Base-by-base conservation (phyloP, 176 grass and related monocot genomes). In the Puccinellia tenuiflora region DNA sequence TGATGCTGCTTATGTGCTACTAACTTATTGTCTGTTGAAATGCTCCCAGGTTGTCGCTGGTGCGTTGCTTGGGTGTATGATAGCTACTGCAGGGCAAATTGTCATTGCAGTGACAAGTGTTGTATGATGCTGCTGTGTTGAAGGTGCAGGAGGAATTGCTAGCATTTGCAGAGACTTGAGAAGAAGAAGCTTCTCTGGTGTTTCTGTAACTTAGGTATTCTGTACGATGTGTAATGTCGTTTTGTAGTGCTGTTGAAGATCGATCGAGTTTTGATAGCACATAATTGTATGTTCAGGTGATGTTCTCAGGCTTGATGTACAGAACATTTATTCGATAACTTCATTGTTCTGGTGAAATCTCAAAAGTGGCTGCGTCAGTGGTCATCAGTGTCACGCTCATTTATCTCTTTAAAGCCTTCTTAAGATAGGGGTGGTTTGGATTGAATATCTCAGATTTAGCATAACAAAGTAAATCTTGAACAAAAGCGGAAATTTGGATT, bases 11-110 rank as follows among this genome's bases (percentile, higher is more conserved):
- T 18, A 20, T 68, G 48, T 62, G 38, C 31, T 66, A 30, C 79
- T 87, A 69, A 86, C n/a, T 89, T 61, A 22, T 68, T 79, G 6
- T 15, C 24, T 37, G 25, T 74, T 30, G 48, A 84, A 86, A 76
- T 89, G 57, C 12, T 85, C n/a, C 33, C 86, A 92, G 90, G 93
- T 95, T 43, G 45, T 85, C 51, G 93, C 88, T 6, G 93, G 93
- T 2, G 90, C 64, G 9, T 50, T 92, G 79, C 88, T 95, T 46
- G 93, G 93, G 57, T 86, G 77, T 84, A 75, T 78, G 40, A 85
- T 95, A 74, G 85, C 90, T 84, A 78, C 77, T 71, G 48, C 84
- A 67, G 90, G 79, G 59, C 80, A 92, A 45, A 84, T 92, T 68
- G 61, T 90, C 10, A 21, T 81, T 53, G 68, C 24, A 59, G 9